Evolutionary conservation across 768 basidiomycete genomes (phyloP).

Genomic region (Lentinula sp.): DNA sequence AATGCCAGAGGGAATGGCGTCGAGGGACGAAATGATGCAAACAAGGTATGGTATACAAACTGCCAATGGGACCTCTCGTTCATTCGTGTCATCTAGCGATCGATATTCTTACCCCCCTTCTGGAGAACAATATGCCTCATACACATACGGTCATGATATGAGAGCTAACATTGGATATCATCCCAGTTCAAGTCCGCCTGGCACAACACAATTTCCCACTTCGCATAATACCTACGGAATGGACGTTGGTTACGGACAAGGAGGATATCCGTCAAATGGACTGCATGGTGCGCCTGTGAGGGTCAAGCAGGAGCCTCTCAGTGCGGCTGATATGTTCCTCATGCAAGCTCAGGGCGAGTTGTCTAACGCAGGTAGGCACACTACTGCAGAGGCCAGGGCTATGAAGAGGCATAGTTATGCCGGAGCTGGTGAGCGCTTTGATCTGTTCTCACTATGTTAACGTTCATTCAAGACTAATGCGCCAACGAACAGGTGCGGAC

Average conservation of each 20-base stretch:
- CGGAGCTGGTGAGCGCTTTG: conserved; percentile 8
- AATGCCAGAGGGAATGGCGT: conserved; percentile 12
- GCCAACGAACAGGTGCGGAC: background rate
- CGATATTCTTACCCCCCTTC: conserved; percentile 2
- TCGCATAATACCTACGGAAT: background rate
- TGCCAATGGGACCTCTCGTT: background rate
- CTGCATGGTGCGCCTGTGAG: background rate
- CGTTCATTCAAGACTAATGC: background rate
- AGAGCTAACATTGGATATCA: background rate
- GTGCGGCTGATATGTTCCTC: conserved; percentile 62
- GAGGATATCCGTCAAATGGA: background rate
- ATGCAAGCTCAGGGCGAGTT: conserved; percentile 57
- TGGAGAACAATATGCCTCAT: conserved; percentile 4
- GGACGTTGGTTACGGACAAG: background rate
- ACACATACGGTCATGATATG: background rate
- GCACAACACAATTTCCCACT: background rate
- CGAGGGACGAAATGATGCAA: conserved; percentile 26
- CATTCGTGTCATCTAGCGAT: background rate
- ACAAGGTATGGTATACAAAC: conserved; percentile 10
- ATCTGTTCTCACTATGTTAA: background rate
- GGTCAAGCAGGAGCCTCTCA: conserved; percentile 21
- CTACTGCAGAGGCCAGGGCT: conserved; percentile 10
- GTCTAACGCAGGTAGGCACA: conserved; percentile 23
- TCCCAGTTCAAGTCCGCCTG: background rate
- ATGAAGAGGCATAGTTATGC: conserved; percentile 7